Percentiles rank a stretch among this genome's conserved stretches.
These are phyloP conservation scores for Flagelloscypha sp. DNA, from an alignment of 768 basidiomycete genomes.

Conservation along the genomic window DNA sequence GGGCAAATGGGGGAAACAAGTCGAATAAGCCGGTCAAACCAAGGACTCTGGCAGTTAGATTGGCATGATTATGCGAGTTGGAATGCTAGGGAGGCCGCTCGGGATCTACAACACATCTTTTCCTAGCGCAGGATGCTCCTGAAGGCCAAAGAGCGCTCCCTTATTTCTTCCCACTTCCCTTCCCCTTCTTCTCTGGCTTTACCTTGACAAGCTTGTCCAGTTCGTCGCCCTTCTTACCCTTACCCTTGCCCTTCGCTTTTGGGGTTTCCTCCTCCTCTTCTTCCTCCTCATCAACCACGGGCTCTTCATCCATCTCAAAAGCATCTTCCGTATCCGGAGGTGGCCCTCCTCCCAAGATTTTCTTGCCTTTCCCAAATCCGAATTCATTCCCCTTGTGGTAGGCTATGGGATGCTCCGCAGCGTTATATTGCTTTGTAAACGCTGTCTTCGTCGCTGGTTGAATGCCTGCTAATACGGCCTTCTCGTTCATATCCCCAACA, in stretches of 20 bases:
- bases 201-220: slow-evolving; percentile 29
- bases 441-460: slow-evolving; percentile 70
- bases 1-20: too few relatives aligned
- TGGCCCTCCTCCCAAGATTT: slow-evolving; percentile 68
- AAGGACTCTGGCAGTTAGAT: too few relatives aligned
- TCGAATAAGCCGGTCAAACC: too few relatives aligned
- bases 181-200: slow-evolving; percentile 33
- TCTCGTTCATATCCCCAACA: slow-evolving; percentile 71
- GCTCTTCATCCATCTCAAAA: slow-evolving; percentile 53
- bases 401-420: slow-evolving; percentile 83
- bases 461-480: slow-evolving; percentile 75
- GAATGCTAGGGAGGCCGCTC: too few relatives aligned
- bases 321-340: slow-evolving; percentile 91
- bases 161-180: slow-evolving; percentile 16
- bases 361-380: slow-evolving; percentile 68
- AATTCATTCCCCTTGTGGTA: slow-evolving; percentile 86
- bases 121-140: too few relatives aligned
- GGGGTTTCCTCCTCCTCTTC: slow-evolving; percentile 16
- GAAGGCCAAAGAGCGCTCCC: too few relatives aligned
- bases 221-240: slow-evolving; percentile 27
- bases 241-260: too few relatives aligned
- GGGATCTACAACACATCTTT: too few relatives aligned
- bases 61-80: too few relatives aligned
- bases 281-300: slow-evolving; percentile 41
- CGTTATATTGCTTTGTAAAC: slow-evolving; percentile 85